These are phyloP conservation scores for Musa acuminata DNA, from an alignment of 176 grass and related monocot species.

Conservation along the genomic window DNA sequence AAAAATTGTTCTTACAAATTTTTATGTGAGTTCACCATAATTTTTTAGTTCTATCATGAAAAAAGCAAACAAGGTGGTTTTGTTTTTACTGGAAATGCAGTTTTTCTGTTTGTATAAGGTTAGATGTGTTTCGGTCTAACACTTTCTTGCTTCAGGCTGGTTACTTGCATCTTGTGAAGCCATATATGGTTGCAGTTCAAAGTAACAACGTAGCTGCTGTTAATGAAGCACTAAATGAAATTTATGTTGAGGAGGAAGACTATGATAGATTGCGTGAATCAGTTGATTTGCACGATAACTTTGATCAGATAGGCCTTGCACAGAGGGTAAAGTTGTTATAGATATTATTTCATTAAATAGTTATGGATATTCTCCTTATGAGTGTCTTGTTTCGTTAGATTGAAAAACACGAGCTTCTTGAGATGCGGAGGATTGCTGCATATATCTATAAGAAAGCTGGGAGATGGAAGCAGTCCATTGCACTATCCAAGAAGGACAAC, in stretches of 20 bases:
- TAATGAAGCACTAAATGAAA: slow-evolving; percentile 90
- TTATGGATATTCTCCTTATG: neutral
- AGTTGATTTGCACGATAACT: slow-evolving; percentile 95
- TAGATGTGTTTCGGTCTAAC: neutral
- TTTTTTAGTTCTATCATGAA: neutral
- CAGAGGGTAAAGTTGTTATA: slow-evolving; percentile 54
- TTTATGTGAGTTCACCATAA: neutral
- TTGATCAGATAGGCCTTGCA: slow-evolving; percentile 97
- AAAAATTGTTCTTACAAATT: neutral
- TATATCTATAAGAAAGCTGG: slow-evolving; percentile 99
- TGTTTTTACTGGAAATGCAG: neutral
- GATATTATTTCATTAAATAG: neutral
- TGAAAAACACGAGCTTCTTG: slow-evolving; percentile 96
- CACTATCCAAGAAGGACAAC: slow-evolving; percentile 88
- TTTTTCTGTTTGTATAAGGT: neutral
- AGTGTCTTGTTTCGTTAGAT: slow-evolving; percentile 36
- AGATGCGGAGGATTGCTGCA: slow-evolving; percentile 97
- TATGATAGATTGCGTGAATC: slow-evolving; percentile 90
- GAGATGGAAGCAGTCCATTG: slow-evolving; percentile 96
- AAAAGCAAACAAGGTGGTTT: neutral
- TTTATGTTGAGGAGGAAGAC: slow-evolving; percentile 96
- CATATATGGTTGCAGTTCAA: slow-evolving; percentile 98
- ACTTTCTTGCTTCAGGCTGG: slow-evolving; percentile 53
- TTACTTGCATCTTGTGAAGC: slow-evolving; percentile 87
- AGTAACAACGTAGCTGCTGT: slow-evolving; percentile 95